Percentiles rank a stretch among this genome's conserved stretches.
Evolutionary conservation across 192 early-diverging fungal species (phyloP).

Genomic region (Backusella tarrabulga): DNA sequence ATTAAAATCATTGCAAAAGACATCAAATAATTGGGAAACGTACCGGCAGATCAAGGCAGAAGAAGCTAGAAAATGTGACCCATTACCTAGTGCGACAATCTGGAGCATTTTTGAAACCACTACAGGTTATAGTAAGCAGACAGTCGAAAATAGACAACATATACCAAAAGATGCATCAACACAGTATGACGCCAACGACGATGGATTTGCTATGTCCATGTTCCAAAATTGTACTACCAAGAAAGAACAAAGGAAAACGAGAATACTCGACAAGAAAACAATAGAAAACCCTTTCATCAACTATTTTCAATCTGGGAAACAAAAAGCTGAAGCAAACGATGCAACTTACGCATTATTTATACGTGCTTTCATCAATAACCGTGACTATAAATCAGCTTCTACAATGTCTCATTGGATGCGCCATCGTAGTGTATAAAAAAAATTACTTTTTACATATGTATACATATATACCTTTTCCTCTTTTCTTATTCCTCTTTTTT

Average conservation of each 20-base stretch:
- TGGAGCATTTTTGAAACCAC: conserved; percentile 19
- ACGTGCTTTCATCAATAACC: neutral
- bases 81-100: neutral
- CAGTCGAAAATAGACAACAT: neutral
- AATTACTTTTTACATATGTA: neutral
- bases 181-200: neutral
- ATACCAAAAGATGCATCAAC: neutral
- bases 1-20: neutral
- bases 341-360: conserved; percentile 17
- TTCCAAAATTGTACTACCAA: neutral
- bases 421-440: neutral
- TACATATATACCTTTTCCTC: neutral
- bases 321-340: neutral
- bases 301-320: conserved; percentile 4
- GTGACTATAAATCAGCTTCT: conserved; percentile 3
- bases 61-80: neutral
- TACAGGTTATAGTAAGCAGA: neutral
- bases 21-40: neutral
- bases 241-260: neutral
- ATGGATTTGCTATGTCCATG: neutral
- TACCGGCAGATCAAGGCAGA: neutral
- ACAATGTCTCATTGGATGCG: conserved; percentile 8
- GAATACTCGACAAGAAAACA: neutral
- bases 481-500: neutral
- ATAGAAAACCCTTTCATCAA: neutral